Percentiles rank a stretch among this genome's conserved stretches.
phyloP scores from a whole-genome alignment of 2,329 filamentous ascomycete species.

The Cercospora sp. region DNA sequence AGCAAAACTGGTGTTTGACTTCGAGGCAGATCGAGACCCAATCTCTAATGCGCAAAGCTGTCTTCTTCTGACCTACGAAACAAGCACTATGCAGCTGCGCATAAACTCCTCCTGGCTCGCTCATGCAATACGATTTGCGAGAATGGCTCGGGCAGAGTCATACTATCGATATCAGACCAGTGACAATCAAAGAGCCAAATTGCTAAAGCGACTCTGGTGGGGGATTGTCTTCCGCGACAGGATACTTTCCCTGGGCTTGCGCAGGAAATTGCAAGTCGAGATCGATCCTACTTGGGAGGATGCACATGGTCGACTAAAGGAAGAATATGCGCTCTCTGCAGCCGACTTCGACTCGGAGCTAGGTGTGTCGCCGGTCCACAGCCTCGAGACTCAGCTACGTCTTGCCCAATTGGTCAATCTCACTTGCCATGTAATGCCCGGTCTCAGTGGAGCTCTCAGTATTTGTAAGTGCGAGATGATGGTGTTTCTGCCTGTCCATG shows the following conservation, averaged over 20 bases:
- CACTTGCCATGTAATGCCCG: constrained; percentile 23
- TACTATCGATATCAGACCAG: constrained; percentile 20
- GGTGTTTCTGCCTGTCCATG: neutral
- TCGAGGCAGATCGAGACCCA: constrained; percentile 23
- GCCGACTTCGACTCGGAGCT: constrained; percentile 27
- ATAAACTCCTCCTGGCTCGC: constrained; percentile 27
- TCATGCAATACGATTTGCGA: constrained; percentile 26
- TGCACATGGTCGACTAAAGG: constrained; percentile 6
- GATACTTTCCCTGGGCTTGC: constrained; percentile 24
- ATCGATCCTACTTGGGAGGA: constrained; percentile 23
- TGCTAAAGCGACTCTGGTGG: constrained; percentile 29
- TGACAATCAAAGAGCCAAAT: constrained; percentile 19
- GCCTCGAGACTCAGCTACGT: constrained; percentile 24
- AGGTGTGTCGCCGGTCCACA: constrained; percentile 25
- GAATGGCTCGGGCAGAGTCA: constrained; percentile 24
- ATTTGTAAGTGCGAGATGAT: constrained; percentile 2
- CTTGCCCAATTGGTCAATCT: constrained; percentile 19
- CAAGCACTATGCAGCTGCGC: constrained; percentile 25
- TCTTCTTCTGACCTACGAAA: constrained; percentile 23
- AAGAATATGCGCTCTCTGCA: constrained; percentile 20
- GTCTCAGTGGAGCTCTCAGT: constrained; percentile 14
- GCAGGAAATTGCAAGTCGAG: constrained; percentile 20
- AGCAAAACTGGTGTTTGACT: constrained; percentile 27
- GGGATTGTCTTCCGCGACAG: constrained; percentile 26
- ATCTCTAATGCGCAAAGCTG: constrained; percentile 25